Percentiles rank a stretch among this genome's conserved stretches.
These are phyloP conservation scores for Diaporthe helianthi DNA, from an alignment of 2,329 filamentous ascomycete genomes.

Conservation along the genomic window DNA sequence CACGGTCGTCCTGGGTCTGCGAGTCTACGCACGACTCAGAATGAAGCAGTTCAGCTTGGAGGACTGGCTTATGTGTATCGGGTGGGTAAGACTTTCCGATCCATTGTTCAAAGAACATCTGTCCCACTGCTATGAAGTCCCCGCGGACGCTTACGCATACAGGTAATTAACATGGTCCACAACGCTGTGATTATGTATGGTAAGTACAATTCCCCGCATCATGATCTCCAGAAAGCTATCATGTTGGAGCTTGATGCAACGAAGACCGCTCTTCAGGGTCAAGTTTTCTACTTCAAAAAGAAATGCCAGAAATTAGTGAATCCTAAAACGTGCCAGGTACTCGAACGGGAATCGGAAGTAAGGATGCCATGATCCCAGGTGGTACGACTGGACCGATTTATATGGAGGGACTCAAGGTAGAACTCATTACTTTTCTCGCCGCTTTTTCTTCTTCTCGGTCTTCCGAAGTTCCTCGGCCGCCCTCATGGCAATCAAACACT, in stretches of 20 bases:
- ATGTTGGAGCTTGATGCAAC: too few relatives aligned
- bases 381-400: slow-evolving; percentile 11
- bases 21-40: slow-evolving; percentile 1
- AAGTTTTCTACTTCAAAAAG: too few relatives aligned
- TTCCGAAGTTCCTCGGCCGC: too few relatives aligned
- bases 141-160: background rate
- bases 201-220: background rate
- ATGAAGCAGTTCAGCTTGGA: slow-evolving; percentile 26
- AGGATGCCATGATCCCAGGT: slow-evolving; percentile 11
- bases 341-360: slow-evolving; percentile 36
- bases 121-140: background rate
- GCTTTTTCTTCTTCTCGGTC: too few relatives aligned
- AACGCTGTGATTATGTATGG: slow-evolving; percentile 37
- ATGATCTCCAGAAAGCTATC: too few relatives aligned
- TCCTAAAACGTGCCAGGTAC: background rate
- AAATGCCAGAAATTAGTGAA: background rate
- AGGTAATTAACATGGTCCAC: slow-evolving; percentile 36
- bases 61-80: slow-evolving; percentile 34
- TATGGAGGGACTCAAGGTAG: slow-evolving; percentile 13
- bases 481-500: background rate
- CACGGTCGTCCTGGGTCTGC: slow-evolving; percentile 11
- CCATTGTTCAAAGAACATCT: background rate
- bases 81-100: slow-evolving; percentile 27
- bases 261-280: too few relatives aligned
- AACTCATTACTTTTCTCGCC: background rate